Evolutionary conservation across 2,329 filamentous ascomycete species (phyloP).

Genomic region (Penicillium vulpinum): DNA sequence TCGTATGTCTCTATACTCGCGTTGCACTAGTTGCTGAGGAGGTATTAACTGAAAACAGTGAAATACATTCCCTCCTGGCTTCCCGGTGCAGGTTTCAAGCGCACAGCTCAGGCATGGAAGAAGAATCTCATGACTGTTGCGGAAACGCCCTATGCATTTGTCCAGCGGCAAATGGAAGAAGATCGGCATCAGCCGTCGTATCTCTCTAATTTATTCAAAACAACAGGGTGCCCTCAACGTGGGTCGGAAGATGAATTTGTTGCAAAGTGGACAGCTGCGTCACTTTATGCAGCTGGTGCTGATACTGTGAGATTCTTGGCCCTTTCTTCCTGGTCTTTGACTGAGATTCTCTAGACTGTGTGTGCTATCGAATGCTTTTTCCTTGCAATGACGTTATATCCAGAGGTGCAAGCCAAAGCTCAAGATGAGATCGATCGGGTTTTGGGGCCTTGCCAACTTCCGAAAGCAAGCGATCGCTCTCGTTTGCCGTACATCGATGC

Average conservation of each 20-base stretch:
- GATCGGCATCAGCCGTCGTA: slow-evolving; percentile 15
- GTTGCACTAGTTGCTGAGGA: neutral
- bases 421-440: slow-evolving; percentile 47
- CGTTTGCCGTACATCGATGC: slow-evolving; percentile 41
- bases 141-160: slow-evolving; percentile 43
- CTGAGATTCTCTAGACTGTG: slow-evolving; percentile 39
- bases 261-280: slow-evolving; percentile 46
- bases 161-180: slow-evolving; percentile 13
- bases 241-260: slow-evolving; percentile 31
- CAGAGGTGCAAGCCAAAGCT: slow-evolving; percentile 53
- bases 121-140: slow-evolving; percentile 32
- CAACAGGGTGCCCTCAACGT: neutral
- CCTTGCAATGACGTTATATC: slow-evolving; percentile 55
- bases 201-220: slow-evolving; percentile 19
- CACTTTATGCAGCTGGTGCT: slow-evolving; percentile 46
- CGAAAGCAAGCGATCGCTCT: slow-evolving; percentile 40
- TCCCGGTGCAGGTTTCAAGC: slow-evolving; percentile 49
- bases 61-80: slow-evolving; percentile 48
- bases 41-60: slow-evolving; percentile 22
- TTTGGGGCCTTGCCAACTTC: slow-evolving; percentile 33
- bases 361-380: slow-evolving; percentile 48
- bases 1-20: slow-evolving; percentile 26
- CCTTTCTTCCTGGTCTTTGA: neutral
- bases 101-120: slow-evolving; percentile 41
- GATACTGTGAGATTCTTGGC: slow-evolving; percentile 36